Conservation (phyloP, 2,329 filamentous ascomycete genomes). For the Ambrosiella beaveri region DNA sequence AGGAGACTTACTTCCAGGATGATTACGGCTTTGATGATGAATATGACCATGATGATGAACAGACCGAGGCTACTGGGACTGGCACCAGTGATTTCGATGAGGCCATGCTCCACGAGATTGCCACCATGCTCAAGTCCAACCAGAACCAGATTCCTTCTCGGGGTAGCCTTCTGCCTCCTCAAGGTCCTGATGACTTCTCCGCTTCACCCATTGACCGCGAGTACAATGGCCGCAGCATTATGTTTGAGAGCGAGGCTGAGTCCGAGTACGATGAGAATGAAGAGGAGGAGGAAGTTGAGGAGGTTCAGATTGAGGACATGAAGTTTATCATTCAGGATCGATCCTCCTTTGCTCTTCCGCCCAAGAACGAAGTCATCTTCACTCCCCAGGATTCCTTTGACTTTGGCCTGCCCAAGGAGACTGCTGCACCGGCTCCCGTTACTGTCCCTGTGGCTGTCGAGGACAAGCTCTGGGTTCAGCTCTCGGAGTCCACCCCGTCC, state of each 20-base stretch:
- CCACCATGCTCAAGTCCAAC: conserved; percentile 36
- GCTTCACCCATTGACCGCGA: neutral
- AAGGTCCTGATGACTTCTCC: conserved; percentile 14
- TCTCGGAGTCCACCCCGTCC: neutral
- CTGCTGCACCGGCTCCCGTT: neutral
- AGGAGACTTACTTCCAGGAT: conserved; percentile 20
- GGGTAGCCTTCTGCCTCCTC: conserved; percentile 27
- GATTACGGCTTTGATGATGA: conserved; percentile 20
- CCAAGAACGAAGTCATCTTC: neutral
- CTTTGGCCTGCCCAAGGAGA: neutral
- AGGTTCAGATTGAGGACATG: conserved; percentile 12
- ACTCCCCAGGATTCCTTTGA: conserved; percentile 2
- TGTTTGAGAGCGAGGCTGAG: conserved; percentile 19
- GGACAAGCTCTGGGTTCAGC: conserved; percentile 4
- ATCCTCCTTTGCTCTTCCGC: conserved; percentile 7
- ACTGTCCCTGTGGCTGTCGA: neutral
- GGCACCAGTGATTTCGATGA: conserved; percentile 34
- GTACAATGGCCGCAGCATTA: conserved; percentile 4
- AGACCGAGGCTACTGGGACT: conserved; percentile 27
- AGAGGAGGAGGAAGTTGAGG: conserved; percentile 2
- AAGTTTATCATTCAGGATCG: conserved; percentile 11
- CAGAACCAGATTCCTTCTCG: conserved; percentile 31
- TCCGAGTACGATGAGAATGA: conserved; percentile 1
- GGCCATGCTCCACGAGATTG: conserved; percentile 46
- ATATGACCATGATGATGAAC: conserved; percentile 20